phyloP scores from a whole-genome alignment of 179 eudicot genomes.

The Camellia oleifera region DNA sequence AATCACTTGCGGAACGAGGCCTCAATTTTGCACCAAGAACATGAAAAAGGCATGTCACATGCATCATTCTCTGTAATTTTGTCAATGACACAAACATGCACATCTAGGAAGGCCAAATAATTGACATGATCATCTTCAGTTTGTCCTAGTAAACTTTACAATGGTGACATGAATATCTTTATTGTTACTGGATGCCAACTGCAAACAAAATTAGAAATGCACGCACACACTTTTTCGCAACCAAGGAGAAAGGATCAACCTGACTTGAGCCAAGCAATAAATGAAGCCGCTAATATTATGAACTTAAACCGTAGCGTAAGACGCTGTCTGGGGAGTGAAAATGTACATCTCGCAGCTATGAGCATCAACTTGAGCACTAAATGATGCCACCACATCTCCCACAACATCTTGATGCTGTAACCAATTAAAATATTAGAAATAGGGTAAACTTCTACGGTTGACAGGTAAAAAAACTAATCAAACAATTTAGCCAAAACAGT shows the following conservation, averaged over 20 bases:
- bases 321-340: conserved; percentile 48
- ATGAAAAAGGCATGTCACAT: no score
- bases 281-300: not conserved
- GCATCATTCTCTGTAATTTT: no score
- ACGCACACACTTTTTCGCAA: not conserved
- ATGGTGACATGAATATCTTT: not conserved
- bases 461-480: not conserved
- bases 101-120: no score
- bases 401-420: conserved; percentile 62
- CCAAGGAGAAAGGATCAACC: not conserved
- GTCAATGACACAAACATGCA: no score
- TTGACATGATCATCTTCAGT: not conserved
- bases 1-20: no score
- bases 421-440: not conserved
- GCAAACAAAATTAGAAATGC: not conserved
- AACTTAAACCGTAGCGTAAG: conserved; percentile 7
- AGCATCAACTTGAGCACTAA: conserved; percentile 51
- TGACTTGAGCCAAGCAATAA: not conserved
- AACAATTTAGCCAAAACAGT: not conserved
- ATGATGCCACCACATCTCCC: conserved; percentile 49
- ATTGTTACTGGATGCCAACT: not conserved
- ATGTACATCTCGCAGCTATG: conserved; percentile 76
- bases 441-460: not conserved
- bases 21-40: no score
- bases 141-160: not conserved